Evolutionary conservation across 176 grass and related monocot species (phyloP).

Genomic region (Poa pratensis): DNA sequence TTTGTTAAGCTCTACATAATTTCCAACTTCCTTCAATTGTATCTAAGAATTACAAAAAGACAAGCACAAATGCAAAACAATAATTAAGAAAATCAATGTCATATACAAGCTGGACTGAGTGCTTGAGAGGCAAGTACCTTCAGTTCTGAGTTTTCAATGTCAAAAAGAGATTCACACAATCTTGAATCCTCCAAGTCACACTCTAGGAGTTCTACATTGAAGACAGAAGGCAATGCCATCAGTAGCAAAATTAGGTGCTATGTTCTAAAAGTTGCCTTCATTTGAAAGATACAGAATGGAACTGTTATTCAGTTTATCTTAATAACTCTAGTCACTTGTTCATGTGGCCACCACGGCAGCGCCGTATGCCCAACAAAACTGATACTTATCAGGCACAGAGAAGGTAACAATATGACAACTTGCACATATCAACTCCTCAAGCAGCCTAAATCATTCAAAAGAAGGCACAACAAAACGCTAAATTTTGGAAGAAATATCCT

Average conservation of each 20-base stretch:
- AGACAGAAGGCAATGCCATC: neutral
- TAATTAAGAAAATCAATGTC: neutral
- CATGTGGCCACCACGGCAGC: neutral
- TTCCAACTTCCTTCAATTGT: slow-evolving; percentile 38
- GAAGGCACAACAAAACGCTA: neutral
- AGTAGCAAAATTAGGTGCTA: neutral
- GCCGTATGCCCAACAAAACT: neutral
- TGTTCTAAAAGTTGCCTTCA: neutral
- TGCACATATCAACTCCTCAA: neutral
- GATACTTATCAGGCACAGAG: neutral
- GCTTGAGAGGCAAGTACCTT: neutral
- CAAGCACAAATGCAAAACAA: neutral
- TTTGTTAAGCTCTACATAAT: neutral
- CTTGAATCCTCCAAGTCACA: slow-evolving; percentile 43
- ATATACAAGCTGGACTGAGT: neutral
- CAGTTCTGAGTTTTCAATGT: slow-evolving; percentile 42
- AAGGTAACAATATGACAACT: neutral
- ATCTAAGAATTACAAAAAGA: slow-evolving; percentile 28
- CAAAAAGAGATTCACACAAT: slow-evolving; percentile 29
- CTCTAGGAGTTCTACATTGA: slow-evolving; percentile 45
- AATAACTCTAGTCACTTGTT: neutral
- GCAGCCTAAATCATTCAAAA: no score
- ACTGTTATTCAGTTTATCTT: neutral
- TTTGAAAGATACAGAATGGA: neutral
- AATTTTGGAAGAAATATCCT: neutral